Evolutionary conservation across 495 filamentous ascomycete genomes (phyloP).

Genomic region (Pseudomonodictys pantanalensis): DNA sequence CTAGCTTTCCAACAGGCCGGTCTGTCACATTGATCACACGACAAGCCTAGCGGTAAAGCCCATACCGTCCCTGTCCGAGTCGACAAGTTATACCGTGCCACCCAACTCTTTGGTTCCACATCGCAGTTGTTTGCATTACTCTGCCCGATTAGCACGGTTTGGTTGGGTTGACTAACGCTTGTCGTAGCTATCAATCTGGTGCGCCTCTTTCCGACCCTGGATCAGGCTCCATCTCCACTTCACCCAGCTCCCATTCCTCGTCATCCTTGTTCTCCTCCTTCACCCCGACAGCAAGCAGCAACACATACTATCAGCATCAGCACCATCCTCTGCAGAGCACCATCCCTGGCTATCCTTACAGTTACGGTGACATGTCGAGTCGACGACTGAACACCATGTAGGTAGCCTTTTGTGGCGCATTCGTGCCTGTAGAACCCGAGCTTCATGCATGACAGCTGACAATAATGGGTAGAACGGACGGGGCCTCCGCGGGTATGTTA

Average conservation of each 20-base stretch:
- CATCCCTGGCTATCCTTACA: conserved; percentile 25
- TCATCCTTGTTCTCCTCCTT: conserved; percentile 36
- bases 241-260: conserved; percentile 40
- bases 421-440: conserved; percentile 30
- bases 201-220: conserved; percentile 38
- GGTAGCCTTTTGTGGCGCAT: conserved; percentile 35
- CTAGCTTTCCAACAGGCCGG: conserved; percentile 32
- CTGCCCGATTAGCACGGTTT: conserved; percentile 24
- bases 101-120: conserved; percentile 37
- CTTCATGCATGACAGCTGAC: conserved; percentile 36
- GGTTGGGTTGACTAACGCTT: conserved; percentile 32
- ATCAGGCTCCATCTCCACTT: conserved; percentile 41
- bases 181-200: conserved; percentile 35
- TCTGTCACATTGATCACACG: conserved; percentile 39
- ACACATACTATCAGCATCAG: conserved; percentile 12
- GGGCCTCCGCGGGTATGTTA: conserved; percentile 33
- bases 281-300: conserved; percentile 17
- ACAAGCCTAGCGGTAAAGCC: conserved; percentile 31
- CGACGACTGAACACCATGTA: conserved; percentile 37
- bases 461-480: conserved; percentile 35
- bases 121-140: conserved; percentile 28
- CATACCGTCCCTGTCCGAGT: conserved; percentile 34
- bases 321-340: conserved; percentile 29
- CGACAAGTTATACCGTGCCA: conserved; percentile 35
- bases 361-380: conserved; percentile 33